Percentiles rank a stretch among this genome's conserved stretches.
phyloP scores from a whole-genome alignment of 345 rosid species.

The Moricandia moricandioides region DNA sequence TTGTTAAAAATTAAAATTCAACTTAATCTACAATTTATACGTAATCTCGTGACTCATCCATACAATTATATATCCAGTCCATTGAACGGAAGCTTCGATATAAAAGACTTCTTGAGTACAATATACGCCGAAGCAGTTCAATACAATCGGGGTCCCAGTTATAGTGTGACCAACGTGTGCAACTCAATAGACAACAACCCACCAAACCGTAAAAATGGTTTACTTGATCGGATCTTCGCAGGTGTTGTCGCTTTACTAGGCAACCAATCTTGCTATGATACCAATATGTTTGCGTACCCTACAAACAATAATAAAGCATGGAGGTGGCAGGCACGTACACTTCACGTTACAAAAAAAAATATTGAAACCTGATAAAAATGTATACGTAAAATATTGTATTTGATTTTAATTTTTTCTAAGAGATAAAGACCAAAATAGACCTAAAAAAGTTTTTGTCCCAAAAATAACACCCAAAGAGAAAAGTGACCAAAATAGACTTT shows the following conservation, averaged over 20 bases:
- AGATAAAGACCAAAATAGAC: background rate
- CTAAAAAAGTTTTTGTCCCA: no score
- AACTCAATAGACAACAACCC: slow-evolving; percentile 35
- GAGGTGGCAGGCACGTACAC: slow-evolving; percentile 44
- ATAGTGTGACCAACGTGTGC: slow-evolving; percentile 41
- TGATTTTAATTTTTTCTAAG: background rate
- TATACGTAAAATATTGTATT: background rate
- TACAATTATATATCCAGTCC: slow-evolving; percentile 18
- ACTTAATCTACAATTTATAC: background rate
- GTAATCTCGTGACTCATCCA: background rate
- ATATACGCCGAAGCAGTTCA: slow-evolving; percentile 43
- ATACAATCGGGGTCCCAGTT: slow-evolving; percentile 35
- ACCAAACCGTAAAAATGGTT: slow-evolving; percentile 16
- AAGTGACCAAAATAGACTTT: no score
- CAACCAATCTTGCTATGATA: slow-evolving; percentile 35
- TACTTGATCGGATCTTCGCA: slow-evolving; percentile 37
- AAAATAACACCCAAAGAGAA: no score
- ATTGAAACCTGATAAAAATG: background rate
- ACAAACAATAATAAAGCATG: slow-evolving; percentile 32
- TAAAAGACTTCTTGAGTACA: slow-evolving; percentile 23
- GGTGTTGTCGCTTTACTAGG: slow-evolving; percentile 35
- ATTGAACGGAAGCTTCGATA: slow-evolving; percentile 19
- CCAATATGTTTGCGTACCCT: slow-evolving; percentile 11
- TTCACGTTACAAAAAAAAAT: background rate
- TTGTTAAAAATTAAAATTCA: background rate